phyloP scores from a whole-genome alignment of 768 basidiomycete species.

The Leccinum aurantiacum region DNA sequence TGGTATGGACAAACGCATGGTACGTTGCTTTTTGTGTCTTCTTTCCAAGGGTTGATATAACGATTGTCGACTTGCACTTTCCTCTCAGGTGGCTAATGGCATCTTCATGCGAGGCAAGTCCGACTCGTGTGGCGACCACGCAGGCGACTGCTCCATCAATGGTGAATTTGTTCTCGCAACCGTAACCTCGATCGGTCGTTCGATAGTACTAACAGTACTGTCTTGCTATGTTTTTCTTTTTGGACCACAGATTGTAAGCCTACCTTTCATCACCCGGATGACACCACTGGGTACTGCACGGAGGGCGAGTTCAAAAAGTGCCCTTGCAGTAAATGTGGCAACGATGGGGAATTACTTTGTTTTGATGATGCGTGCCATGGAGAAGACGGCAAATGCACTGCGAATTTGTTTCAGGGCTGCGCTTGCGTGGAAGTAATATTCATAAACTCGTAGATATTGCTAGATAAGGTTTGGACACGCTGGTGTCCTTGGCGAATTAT shows the following conservation, averaged over 20 bases:
- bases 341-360: not conserved
- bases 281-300: not conserved
- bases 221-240: not conserved
- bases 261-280: not conserved
- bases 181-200: too few species aligned
- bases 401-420: not conserved
- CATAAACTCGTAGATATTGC: too few species aligned
- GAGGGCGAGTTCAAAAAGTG: not conserved
- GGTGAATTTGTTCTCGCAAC: too few species aligned
- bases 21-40: too few species aligned
- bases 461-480: too few species aligned
- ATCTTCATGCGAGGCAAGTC: too few species aligned
- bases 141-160: too few species aligned
- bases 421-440: not conserved
- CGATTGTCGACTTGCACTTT: too few species aligned
- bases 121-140: too few species aligned
- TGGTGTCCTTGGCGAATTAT: too few species aligned
- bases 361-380: not conserved
- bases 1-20: conserved; percentile 11
- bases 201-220: not conserved
- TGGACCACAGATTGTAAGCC: not conserved
- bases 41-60: too few species aligned
- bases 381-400: not conserved
- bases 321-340: not conserved
- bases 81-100: too few species aligned